phyloP scores from a whole-genome alignment of 106 monocot genomes.

The Dendrobium chrysotoxum region DNA sequence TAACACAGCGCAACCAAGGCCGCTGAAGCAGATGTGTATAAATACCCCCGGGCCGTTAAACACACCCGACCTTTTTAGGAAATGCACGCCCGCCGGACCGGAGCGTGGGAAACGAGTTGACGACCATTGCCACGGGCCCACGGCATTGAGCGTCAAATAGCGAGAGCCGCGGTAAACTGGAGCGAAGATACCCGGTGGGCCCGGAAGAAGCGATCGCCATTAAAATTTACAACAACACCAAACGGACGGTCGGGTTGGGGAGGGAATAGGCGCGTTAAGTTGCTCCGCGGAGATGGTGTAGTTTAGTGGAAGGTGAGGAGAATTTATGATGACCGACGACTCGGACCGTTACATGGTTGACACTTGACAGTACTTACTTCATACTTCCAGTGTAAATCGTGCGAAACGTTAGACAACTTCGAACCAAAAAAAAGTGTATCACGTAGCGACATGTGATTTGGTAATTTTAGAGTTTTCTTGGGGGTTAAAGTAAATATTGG shows the following conservation, averaged over 20 bases:
- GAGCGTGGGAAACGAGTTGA: neutral
- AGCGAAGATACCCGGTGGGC: neutral
- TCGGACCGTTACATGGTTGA: too few species aligned
- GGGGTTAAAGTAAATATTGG: too few species aligned
- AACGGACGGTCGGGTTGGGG: neutral
- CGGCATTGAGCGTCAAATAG: neutral
- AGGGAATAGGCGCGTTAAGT: too few species aligned
- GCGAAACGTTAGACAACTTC: too few species aligned
- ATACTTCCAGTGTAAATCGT: too few species aligned
- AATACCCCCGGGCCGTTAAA: neutral
- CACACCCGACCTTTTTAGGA: neutral
- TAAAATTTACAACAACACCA: neutral
- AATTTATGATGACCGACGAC: too few species aligned
- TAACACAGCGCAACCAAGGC: neutral
- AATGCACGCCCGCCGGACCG: neutral
- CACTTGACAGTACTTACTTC: too few species aligned
- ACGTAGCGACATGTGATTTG: too few species aligned
- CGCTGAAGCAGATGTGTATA: neutral
- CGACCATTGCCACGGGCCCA: neutral
- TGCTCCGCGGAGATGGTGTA: too few species aligned
- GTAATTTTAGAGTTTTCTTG: too few species aligned
- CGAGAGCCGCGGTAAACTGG: neutral
- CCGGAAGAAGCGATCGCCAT: neutral
- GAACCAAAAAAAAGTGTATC: too few species aligned
- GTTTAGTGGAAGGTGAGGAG: too few species aligned